These are phyloP conservation scores for Termitomyces sp. DNA, from an alignment of 768 basidiomycete species.

Conservation along the genomic window DNA sequence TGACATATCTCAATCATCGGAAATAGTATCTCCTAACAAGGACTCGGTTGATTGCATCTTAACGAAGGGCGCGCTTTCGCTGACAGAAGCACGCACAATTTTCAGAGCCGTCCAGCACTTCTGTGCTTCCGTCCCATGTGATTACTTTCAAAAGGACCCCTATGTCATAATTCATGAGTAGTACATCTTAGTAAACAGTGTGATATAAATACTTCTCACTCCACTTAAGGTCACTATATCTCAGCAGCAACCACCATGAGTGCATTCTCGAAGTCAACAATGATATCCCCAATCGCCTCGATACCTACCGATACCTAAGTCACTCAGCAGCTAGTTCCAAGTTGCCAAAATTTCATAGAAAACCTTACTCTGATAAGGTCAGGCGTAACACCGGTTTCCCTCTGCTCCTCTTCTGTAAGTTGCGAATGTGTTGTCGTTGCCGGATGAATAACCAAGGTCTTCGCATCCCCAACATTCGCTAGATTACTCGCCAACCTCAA, in stretches of 20 bases:
- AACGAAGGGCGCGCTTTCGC: background rate
- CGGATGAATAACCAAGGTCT: conserved; percentile 77
- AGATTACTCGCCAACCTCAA: conserved; percentile 68
- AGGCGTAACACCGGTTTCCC: conserved; percentile 63
- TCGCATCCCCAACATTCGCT: conserved; percentile 72
- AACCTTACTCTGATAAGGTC: conserved; percentile 65
- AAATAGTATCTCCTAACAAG: background rate
- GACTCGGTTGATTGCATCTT: background rate
- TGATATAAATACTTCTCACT: too few species aligned
- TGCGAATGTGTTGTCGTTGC: conserved; percentile 76
- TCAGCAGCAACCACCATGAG: conserved; percentile 5
- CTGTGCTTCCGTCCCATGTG: background rate
- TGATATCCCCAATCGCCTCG: conserved; percentile 36
- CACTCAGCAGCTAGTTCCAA: background rate
- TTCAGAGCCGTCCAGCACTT: background rate
- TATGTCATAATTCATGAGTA: background rate
- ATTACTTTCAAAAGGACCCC: background rate
- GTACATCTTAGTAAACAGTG: background rate
- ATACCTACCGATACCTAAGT: conserved; percentile 30
- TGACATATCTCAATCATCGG: background rate
- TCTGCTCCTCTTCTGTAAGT: conserved; percentile 54
- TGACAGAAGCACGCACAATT: background rate
- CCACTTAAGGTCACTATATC: background rate
- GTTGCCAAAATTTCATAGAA: background rate
- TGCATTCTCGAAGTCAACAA: conserved; percentile 35